Base-by-base conservation (phyloP, 257 asterid species). In the Coffea canephora region DNA sequence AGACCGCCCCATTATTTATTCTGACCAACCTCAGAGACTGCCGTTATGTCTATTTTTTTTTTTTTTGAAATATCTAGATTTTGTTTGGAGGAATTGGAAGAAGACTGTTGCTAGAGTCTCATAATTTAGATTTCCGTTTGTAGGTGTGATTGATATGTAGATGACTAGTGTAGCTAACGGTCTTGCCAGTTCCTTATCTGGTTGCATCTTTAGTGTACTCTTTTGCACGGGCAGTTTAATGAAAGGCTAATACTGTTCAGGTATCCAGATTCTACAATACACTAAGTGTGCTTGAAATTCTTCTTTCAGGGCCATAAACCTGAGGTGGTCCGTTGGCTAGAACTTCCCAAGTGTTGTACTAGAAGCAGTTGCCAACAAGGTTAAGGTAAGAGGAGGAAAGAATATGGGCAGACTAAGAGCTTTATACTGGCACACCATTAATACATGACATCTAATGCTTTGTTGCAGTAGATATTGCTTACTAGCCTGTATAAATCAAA, bases 251-350 rank as follows among this genome's bases (percentile, higher is more conserved):
- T 57, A 19, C 23, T 57, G 23, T 57, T 57, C 8, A 57, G 65
- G 65, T 6, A 57, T 57, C 74, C 3, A 45, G 10, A 43, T 70
- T 45, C 54, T 43, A 11, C n/a, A 18, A 31, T 39, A 5, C 25
- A 31, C 8, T 34, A 34, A 41, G 14, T 11, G 46, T 2, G 8
- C 9, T 13, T 36, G 8, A 52, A 13, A 19, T 2, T 71, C 23
- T 6, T 67, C 23, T 27, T 67, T 11, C 80, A 83, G 86, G 86
- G 55, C 25, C 54, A 7, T 83, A 71, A 83, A 75, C 54, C 73
- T 14, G 15, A 36, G 76, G 65, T 48, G 23, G 46, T 41, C 19
- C 15, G 45, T 77, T 66, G 65, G 61, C 62, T 13, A 57, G 69
- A 19, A 34, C 71, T 19, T 57, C 34, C 34, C 48, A 48, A 34